Percentiles rank a stretch among this genome's conserved stretches.
Conservation (phyloP, 495 filamentous ascomycete species). For the Tuber melanosporum region DNA sequence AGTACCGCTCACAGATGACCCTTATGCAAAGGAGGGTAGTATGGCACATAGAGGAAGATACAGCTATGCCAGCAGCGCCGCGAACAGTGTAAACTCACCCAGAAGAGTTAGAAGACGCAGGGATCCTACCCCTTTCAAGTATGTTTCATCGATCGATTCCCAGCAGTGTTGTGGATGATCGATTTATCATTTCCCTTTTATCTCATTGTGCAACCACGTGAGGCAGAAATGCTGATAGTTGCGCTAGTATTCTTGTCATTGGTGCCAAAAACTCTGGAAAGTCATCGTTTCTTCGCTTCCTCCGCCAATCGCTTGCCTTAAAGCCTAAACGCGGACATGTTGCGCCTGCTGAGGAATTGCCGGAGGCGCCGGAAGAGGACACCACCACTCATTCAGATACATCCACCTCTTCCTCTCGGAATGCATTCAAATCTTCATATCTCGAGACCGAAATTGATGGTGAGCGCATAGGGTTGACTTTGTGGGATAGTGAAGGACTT, state of each 20-base stretch:
- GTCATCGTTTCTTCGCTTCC: constrained; percentile 93
- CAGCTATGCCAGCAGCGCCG: constrained; percentile 88
- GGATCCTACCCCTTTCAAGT: constrained; percentile 98
- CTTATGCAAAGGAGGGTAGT: constrained; percentile 78
- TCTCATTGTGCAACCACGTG: constrained; percentile 2
- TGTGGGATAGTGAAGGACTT: constrained; percentile 92
- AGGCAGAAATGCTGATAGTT: constrained; percentile 11
- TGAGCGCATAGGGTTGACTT: constrained; percentile 83
- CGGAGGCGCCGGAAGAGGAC: constrained; percentile 44
- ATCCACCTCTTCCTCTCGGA: constrained; percentile 47
- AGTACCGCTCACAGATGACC: constrained; percentile 51
- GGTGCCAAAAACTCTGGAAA: constrained; percentile 87
- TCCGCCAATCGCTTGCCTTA: constrained; percentile 72
- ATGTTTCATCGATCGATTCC: constrained; percentile 45
- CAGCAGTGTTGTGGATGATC: neutral
- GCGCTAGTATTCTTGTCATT: constrained; percentile 75
- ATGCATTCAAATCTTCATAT: constrained; percentile 51
- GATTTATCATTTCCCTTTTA: constrained; percentile 5
- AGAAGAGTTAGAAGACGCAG: constrained; percentile 86
- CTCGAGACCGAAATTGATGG: constrained; percentile 91
- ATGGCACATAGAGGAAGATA: constrained; percentile 96
- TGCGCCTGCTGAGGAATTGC: constrained; percentile 48
- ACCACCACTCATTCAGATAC: constrained; percentile 39
- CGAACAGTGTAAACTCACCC: constrained; percentile 90
- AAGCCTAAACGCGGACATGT: constrained; percentile 63